These are phyloP conservation scores for Linum tenue DNA, from an alignment of 345 rosid species.

Conservation along the genomic window DNA sequence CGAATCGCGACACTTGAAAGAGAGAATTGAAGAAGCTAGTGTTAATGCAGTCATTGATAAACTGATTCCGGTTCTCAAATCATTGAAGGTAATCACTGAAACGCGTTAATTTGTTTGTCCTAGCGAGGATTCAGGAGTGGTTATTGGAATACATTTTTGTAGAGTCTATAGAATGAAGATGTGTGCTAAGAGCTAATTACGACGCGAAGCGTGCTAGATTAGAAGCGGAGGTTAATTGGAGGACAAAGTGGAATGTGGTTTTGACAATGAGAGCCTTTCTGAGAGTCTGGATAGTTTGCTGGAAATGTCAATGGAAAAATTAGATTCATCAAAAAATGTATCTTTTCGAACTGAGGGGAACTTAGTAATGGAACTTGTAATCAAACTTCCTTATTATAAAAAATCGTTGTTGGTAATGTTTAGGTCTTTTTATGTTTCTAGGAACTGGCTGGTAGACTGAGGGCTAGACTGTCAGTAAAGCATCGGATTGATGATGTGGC, in stretches of 20 bases:
- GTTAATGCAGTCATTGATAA: constrained; percentile 31
- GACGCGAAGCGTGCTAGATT: constrained; percentile 31
- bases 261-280: constrained; percentile 22
- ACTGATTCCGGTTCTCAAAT: constrained; percentile 34
- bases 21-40: constrained; percentile 25
- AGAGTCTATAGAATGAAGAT: constrained; percentile 47
- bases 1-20: constrained; percentile 30
- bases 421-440: constrained; percentile 4
- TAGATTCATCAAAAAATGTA: constrained; percentile 58
- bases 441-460: constrained; percentile 61
- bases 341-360: neutral
- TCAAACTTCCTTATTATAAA: no score
- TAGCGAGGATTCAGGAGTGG: no score
- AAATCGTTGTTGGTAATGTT: neutral
- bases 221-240: constrained; percentile 44
- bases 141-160: no score
- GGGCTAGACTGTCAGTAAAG: constrained; percentile 45
- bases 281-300: constrained; percentile 32
- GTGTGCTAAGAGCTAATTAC: constrained; percentile 28
- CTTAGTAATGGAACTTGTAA: neutral
- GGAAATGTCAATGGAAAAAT: constrained; percentile 29
- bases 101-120: no score
- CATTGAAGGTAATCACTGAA: constrained; percentile 32
- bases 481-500: constrained; percentile 62
- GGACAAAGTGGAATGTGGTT: constrained; percentile 30